Evolutionary conservation across 2,329 filamentous ascomycete species (phyloP).

Genomic region (Pseudocercospora vitis): DNA sequence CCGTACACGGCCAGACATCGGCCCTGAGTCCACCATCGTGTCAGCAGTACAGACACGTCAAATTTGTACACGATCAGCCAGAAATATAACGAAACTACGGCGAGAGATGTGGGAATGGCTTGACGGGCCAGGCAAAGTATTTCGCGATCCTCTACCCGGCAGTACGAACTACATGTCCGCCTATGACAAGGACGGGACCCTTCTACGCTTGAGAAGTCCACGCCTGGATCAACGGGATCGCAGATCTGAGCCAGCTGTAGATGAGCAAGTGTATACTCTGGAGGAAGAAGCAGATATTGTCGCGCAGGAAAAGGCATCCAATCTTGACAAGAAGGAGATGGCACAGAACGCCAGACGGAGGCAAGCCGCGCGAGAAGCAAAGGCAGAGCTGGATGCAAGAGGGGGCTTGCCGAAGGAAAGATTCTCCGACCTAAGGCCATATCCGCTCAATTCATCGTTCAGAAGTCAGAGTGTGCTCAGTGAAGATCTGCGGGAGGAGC

Average conservation of each 20-base stretch:
- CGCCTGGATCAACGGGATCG: constrained; percentile 25
- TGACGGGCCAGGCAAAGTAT: constrained; percentile 52
- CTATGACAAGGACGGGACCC: constrained; percentile 53
- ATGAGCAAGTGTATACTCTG: constrained; percentile 29
- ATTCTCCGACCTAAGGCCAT: constrained; percentile 54
- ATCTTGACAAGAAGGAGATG: constrained; percentile 27
- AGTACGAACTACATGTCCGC: constrained; percentile 58
- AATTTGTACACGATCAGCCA: constrained; percentile 20
- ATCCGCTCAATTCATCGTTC: constrained; percentile 73
- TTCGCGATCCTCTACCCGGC: constrained; percentile 50
- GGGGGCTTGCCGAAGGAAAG: constrained; percentile 32
- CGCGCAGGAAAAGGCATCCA: constrained; percentile 26
- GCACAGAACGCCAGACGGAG: constrained; percentile 19
- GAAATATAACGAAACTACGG: constrained; percentile 50
- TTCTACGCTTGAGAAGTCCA: constrained; percentile 41
- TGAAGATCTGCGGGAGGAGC: constrained; percentile 68
- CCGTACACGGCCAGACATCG: constrained; percentile 25
- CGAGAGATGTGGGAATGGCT: constrained; percentile 61
- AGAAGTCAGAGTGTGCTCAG: constrained; percentile 70
- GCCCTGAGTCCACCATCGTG: constrained; percentile 5
- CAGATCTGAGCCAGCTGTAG: constrained; percentile 12
- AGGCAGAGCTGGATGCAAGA: constrained; percentile 26
- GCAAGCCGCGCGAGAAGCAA: constrained; percentile 22
- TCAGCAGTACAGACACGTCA: constrained; percentile 20
- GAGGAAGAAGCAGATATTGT: constrained; percentile 32